Base-by-base conservation (phyloP, 192 early-diverging fungal genomes). In the Umbelopsis sp. region DNA sequence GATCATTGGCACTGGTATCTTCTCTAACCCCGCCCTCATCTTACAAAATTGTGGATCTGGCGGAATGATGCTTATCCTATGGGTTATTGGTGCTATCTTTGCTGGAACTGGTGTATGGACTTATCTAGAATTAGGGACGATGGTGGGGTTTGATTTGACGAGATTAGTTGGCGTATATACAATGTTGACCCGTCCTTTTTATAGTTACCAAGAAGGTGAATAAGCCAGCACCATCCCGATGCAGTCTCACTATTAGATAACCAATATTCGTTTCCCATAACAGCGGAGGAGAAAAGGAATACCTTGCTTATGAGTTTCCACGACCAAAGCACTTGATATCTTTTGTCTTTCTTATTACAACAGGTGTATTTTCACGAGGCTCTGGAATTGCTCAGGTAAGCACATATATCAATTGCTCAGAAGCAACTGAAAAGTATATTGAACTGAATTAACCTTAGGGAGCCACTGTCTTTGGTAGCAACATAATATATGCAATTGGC, bases 231-330 rank as follows among this genome's bases (percentile, higher is more conserved):
- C 20, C 16, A 46, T 18, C 15, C n/a, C 18, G 4, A 11, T 20
- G 5, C 10, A 47, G n/a, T 8, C 25, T 3, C 4, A 25, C 9
- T 7, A 6, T 25, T 16, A 49, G 18, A 71, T 12, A 47, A 22
- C n/a, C 10, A 18, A 20, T 4, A 2, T 35, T 49, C 5, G 1
- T 49, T 50, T 16, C 18, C 20, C 79, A 80, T 3, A 51, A 71
- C 2, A 84, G 81, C 66, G 89, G 89, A 12, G 89, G 89, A 22
- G 89, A 90, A 71, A 81, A 87, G 79, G 84, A 83, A 69, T 88
- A 88, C 65, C 79, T 88, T 50, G 84, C 81, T 16, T 73, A 78
- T 44, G 78, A 79, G n/a, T 88, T 79, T 67, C 85, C 80, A 49
- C 64, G 73, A 12, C 87, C 87, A 18, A 80, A 77, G 16, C 78